phyloP scores from a whole-genome alignment of 805 yeast genomes.

The Yamadazyma tumulicola region DNA sequence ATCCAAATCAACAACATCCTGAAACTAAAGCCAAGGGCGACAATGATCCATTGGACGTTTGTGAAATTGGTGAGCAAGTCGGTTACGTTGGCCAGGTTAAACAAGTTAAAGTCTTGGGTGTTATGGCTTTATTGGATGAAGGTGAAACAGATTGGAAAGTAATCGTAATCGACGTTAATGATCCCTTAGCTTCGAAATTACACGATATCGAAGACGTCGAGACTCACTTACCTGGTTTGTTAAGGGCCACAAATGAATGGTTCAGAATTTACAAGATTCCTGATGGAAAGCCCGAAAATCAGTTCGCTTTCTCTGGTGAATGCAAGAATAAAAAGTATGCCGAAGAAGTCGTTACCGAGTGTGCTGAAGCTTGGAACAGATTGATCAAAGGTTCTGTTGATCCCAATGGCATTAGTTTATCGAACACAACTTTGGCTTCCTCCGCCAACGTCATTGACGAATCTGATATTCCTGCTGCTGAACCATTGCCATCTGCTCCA shows the following conservation, averaged over 20 bases:
- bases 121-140: slow-evolving; percentile 79
- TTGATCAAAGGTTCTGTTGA: slow-evolving; percentile 45
- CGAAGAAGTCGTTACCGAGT: slow-evolving; percentile 55
- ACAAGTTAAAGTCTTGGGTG: slow-evolving; percentile 69
- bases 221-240: slow-evolving; percentile 62
- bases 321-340: slow-evolving; percentile 59
- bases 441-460: slow-evolving; percentile 49
- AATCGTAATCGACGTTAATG: slow-evolving; percentile 63
- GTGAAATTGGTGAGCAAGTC: slow-evolving; percentile 48
- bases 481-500: slow-evolving; percentile 80
- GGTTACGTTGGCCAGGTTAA: slow-evolving; percentile 50
- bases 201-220: slow-evolving; percentile 68
- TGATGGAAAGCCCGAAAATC: slow-evolving; percentile 72
- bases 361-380: slow-evolving; percentile 65
- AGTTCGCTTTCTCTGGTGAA: slow-evolving; percentile 71
- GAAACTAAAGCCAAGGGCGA: slow-evolving; percentile 74
- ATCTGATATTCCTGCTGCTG: slow-evolving; percentile 64
- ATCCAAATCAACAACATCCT: slow-evolving; percentile 57
- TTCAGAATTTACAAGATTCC: slow-evolving; percentile 82
- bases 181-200: slow-evolving; percentile 59
- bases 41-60: slow-evolving; percentile 85
- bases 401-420: slow-evolving; percentile 60
- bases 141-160: slow-evolving; percentile 98
- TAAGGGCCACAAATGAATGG: slow-evolving; percentile 71
- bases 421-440: slow-evolving; percentile 67